Evolutionary conservation across 352 stramenopile genomes (phyloP).

Genomic region (Pythium brassicae): DNA sequence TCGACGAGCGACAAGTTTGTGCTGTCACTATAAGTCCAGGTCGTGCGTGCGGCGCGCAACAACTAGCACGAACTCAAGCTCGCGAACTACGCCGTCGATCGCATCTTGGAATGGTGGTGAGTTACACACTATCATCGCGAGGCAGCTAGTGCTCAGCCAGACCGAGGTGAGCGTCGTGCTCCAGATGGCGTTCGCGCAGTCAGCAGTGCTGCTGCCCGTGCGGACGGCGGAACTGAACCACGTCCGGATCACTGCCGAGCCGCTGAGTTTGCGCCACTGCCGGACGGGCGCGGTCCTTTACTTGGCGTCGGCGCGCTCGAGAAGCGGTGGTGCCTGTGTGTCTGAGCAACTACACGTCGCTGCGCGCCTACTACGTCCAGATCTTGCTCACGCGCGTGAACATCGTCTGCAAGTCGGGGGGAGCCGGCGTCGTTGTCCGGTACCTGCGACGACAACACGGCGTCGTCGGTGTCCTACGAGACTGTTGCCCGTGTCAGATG

Average conservation of each 20-base stretch:
- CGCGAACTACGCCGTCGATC: constrained; percentile 78
- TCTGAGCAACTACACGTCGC: constrained; percentile 22
- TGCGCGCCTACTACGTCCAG: constrained; percentile 31
- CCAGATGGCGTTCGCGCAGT: constrained; percentile 45
- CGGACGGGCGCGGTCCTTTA: constrained; percentile 53
- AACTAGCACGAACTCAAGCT: constrained; percentile 83
- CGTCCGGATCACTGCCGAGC: constrained; percentile 50
- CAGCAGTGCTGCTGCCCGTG: constrained; percentile 64
- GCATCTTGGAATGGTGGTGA: constrained; percentile 71
- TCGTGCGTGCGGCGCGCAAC: constrained; percentile 75
- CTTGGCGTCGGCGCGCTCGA: constrained; percentile 17
- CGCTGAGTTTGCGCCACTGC: constrained; percentile 53
- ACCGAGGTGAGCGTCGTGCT: constrained; percentile 54
- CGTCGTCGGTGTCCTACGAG: too few species aligned
- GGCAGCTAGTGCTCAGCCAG: constrained; percentile 63
- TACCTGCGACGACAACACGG: too few species aligned
- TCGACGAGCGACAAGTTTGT: constrained; percentile 28
- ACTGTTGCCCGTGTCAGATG: constrained; percentile 28
- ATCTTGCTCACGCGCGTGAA: constrained; percentile 49
- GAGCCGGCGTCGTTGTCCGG: constrained; percentile 23
- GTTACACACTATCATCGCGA: constrained; percentile 64
- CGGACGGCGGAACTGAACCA: constrained; percentile 47
- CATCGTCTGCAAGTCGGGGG: constrained; percentile 27
- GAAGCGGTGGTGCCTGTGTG: constrained; percentile 36
- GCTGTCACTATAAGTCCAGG: constrained; percentile 45